Evolutionary conservation across 768 basidiomycete genomes (phyloP), one percentile per base, ranked within the genome.

Genomic region (Boletus insuetus): DNA sequence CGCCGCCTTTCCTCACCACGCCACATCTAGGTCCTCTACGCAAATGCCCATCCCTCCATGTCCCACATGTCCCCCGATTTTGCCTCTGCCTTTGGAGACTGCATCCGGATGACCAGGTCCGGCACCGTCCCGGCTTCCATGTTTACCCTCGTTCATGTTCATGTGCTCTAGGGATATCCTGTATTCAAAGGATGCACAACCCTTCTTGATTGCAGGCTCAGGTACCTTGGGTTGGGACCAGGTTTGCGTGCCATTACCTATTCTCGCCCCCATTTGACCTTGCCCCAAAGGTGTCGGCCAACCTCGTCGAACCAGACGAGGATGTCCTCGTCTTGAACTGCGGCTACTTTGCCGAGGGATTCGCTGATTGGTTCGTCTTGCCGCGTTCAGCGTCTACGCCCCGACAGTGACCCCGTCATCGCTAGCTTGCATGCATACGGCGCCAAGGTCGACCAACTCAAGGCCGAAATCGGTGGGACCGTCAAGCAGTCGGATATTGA

Each of bases 181-280:
- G 20, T 86, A 84, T 67, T 87, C 96, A 31, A 80, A 83, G 51
- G 75, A 78, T 22, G 90, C 81, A 0, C 97, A 98, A 66, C 92
- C 94, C 0, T 94, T 99, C 79, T 74, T 99, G 64, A 89, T 98
- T 58, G 86, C 94, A 26, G 97, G 97, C 2, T 91, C 87, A 51
- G 97, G 97, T 16, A 98, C 97, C 3, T 79, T 99, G 34, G 97
- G 97, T 29, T 98, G 95, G 94, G 95, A 98, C 70, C 89, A 92
- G 82, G 90, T 81, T 42, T 59, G 80, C 66, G 20, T 19, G 6
- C 19, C 41, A 20, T 10, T 22, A 2, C 26, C 42, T 19, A 13
- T 24, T 42, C 13, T 11, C 24, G 8, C 12, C 20, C n/a, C 17
- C n/a, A 4, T 26, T n/a, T 55, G 47, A 60, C n/a, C 31, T 58